Conservation (phyloP, 345 rosid genomes). For the Eucalyptus pumila region DNA sequence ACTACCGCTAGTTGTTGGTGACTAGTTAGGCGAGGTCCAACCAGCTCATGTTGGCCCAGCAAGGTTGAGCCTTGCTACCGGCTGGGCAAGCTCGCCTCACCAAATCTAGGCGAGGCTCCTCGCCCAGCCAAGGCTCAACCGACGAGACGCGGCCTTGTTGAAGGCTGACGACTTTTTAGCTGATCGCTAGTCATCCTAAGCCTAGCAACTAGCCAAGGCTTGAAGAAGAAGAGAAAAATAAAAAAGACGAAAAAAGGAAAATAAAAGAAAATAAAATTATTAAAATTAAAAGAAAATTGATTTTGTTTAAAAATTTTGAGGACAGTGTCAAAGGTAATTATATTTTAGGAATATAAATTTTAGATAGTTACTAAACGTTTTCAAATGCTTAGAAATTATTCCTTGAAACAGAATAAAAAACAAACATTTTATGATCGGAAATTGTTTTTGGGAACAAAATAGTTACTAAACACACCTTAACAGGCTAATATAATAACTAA, state of each 20-base stretch:
- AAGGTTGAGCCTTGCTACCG: no score
- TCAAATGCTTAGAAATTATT: no score
- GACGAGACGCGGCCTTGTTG: accelerated
- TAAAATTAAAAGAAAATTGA: no score
- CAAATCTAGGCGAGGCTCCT: accelerated
- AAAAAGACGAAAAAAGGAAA: accelerated
- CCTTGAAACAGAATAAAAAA: accelerated
- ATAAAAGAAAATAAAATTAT: no score
- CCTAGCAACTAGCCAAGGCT: accelerated
- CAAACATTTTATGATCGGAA: accelerated
- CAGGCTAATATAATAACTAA: no score
- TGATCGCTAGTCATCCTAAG: no score
- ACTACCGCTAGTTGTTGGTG: accelerated
- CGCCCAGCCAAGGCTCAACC: accelerated
- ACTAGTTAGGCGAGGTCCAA: no score
- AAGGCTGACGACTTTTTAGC: accelerated
- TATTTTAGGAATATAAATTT: no score
- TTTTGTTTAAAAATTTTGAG: no score
- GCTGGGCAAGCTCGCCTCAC: accelerated
- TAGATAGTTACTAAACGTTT: accelerated
- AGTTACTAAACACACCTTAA: no score
- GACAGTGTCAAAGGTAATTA: no score
- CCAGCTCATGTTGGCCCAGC: accelerated
- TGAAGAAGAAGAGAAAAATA: no score
- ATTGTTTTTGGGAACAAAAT: accelerated